phyloP scores from a whole-genome alignment of 2,329 filamentous ascomycete genomes.

The Exserohilum turcica region DNA sequence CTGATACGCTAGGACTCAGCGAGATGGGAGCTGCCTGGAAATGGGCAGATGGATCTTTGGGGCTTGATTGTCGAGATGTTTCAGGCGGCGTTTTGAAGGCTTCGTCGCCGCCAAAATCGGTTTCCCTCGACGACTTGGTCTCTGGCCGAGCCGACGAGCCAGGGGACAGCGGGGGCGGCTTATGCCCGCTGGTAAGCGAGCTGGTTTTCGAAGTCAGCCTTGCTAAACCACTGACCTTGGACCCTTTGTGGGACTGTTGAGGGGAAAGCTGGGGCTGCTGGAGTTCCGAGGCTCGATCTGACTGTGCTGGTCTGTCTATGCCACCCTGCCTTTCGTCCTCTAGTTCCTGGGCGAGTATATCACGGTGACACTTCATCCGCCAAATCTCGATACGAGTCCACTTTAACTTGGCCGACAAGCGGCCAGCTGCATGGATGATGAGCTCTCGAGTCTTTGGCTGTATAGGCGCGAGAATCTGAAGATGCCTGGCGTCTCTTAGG shows the following conservation, averaged over 20 bases:
- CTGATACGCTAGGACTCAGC: conserved; percentile 39
- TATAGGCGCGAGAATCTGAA: conserved; percentile 87
- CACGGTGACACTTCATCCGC: conserved; percentile 86
- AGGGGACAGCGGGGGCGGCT: conserved; percentile 40
- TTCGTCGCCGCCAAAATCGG: conserved; percentile 47
- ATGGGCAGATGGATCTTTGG: conserved; percentile 34
- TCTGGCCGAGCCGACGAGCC: conserved; percentile 36
- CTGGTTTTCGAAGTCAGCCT: conserved; percentile 47
- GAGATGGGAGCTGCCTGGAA: conserved; percentile 42
- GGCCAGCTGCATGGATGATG: conserved; percentile 80
- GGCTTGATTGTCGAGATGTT: conserved; percentile 46
- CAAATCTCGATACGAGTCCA: conserved; percentile 96
- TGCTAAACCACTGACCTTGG: conserved; percentile 41
- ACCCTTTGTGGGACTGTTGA: conserved; percentile 31
- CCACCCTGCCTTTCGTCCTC: conserved; percentile 70
- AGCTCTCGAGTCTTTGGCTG: conserved; percentile 88
- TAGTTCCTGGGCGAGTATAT: conserved; percentile 83
- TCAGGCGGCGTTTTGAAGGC: conserved; percentile 55
- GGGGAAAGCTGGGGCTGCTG: conserved; percentile 31
- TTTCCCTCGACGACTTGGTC: conserved; percentile 46
- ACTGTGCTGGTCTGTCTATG: conserved; percentile 33
- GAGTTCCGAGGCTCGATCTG: conserved; percentile 32
- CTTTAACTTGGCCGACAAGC: conserved; percentile 84
- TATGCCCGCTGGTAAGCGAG: conserved; percentile 35
- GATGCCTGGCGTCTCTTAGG: conserved; percentile 85